Base-by-base conservation (phyloP, 1,284 basidiomycete genomes). In the Albatrellus sp. region DNA sequence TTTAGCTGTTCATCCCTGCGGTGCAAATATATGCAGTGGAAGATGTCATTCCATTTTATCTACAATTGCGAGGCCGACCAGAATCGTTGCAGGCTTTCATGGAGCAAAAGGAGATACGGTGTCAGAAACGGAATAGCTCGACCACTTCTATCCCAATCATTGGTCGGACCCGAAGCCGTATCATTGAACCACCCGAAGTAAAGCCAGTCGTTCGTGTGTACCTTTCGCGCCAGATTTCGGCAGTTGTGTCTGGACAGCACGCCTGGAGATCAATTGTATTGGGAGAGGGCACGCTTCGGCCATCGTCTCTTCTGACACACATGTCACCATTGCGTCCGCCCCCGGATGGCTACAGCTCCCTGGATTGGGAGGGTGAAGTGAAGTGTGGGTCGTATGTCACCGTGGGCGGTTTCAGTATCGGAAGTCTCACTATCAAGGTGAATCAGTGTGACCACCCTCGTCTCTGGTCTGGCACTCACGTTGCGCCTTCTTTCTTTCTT, bases 31-130 rank as follows among this genome's bases (percentile, higher is more conserved):
- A 72, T 54, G 66, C 68, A 4, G 46, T 77, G 14, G 52, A 60
- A 1, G 75, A 78, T 45, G 62, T 55, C 9, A 75, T 81, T 13
- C 77, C 77, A 0, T 77, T 82, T 55, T 75, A 78, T 52, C 51
- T 82, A 29, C 77, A 78, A 47, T 60, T 82, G n/a, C 65, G 59
- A 37, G 75, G 70, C 3, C 61, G 65, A 2, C 45, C 63, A 1
- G 52, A 61, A 31, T 67, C 69, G 9, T 57, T 78, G 11, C 60
- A 56, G 37, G 64, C 61, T 30, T 62, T 77, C 43, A 57, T 72
- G 4, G 35, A 48, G 49, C 55, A 49, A 11, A 40, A 42, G 20
- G 37, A 46, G 48, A 55, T 49, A n/a, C 24, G 24, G 24, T 3
- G 7, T 24, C 24, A 24, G 24, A 24, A 24, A 24, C 24, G 7